These are phyloP conservation scores for Colletotrichum higginsianum DNA, from an alignment of 2,329 filamentous ascomycete species.

Conservation along the genomic window DNA sequence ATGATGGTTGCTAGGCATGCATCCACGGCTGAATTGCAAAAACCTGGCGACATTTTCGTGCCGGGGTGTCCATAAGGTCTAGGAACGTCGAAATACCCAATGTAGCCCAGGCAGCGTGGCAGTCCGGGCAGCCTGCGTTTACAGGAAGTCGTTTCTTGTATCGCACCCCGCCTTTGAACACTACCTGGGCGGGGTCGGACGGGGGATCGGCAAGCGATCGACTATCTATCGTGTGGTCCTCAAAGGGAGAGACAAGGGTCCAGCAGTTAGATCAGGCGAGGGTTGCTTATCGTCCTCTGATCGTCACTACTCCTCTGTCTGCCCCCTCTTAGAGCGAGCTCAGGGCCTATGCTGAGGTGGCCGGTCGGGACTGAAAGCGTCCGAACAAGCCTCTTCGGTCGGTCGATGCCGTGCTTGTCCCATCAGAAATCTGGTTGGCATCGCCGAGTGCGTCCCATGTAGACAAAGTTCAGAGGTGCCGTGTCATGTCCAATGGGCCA, in stretches of 20 bases:
- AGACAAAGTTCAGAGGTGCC: slow-evolving; percentile 14
- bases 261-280: slow-evolving; percentile 17
- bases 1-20: slow-evolving; percentile 5
- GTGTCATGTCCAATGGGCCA: slow-evolving; percentile 21
- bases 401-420: slow-evolving; percentile 8
- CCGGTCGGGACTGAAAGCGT: neutral
- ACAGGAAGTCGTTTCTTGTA: slow-evolving; percentile 2
- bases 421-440: neutral
- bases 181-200: slow-evolving; percentile 13
- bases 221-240: neutral
- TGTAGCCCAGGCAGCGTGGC: neutral
- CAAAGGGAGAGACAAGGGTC: slow-evolving; percentile 21
- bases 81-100: neutral
- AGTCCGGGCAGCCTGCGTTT: neutral
- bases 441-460: slow-evolving; percentile 5
- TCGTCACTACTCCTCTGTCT: neutral
- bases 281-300: slow-evolving; percentile 1
- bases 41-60: neutral
- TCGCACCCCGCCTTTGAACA: slow-evolving; percentile 15
- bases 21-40: neutral
- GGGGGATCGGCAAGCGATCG: slow-evolving; percentile 30
- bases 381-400: slow-evolving; percentile 1
- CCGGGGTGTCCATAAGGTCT: neutral
- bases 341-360: neutral
- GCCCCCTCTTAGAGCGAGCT: neutral